phyloP scores from a whole-genome alignment of 331 rosid genomes.

The Dryas integrifolia region DNA sequence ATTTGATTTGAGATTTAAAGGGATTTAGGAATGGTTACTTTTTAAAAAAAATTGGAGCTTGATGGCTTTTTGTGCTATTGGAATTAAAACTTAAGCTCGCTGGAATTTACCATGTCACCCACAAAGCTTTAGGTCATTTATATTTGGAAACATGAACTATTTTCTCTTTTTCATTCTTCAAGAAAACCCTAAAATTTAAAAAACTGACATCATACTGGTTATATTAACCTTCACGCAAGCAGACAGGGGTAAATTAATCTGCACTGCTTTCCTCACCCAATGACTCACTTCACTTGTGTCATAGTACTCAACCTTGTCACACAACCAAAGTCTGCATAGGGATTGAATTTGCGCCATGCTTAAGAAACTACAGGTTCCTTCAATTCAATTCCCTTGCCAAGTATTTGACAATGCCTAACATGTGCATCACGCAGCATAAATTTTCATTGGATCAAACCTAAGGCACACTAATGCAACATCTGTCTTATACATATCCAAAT shows the following conservation, averaged over 20 bases:
- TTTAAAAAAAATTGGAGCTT: background rate
- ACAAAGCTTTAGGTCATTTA: background rate
- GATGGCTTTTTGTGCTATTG: background rate
- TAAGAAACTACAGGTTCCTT: background rate
- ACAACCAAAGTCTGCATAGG: background rate
- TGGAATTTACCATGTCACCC: background rate
- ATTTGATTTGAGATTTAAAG: background rate
- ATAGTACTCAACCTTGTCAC: slow-evolving; percentile 4
- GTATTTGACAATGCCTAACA: slow-evolving; percentile 2
- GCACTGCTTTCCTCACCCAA: background rate
- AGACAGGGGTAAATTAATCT: background rate
- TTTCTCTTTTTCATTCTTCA: background rate
- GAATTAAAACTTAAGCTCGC: background rate
- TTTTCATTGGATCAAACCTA: background rate
- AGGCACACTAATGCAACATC: background rate
- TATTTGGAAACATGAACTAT: background rate
- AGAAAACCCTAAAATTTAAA: background rate
- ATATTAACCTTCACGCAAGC: background rate
- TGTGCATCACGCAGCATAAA: background rate
- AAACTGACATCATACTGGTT: background rate
- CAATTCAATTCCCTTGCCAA: background rate
- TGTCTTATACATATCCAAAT: background rate
- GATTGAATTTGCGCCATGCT: background rate
- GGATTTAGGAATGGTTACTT: background rate
- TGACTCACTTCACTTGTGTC: background rate